Conservation (phyloP, 768 basidiomycete species). For the Amanita fuliginea region DNA sequence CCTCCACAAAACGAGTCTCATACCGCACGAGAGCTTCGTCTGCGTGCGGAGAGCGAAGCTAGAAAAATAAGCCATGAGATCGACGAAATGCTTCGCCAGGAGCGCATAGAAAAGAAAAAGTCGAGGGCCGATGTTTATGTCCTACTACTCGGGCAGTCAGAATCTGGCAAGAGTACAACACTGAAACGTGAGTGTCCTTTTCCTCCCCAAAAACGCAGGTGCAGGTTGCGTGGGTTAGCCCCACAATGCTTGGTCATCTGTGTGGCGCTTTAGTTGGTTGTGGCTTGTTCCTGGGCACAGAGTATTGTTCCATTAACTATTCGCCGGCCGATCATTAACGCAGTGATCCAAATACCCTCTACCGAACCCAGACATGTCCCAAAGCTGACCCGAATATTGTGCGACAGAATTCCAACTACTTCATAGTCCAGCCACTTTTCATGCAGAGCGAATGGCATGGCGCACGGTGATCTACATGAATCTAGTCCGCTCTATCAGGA, state of each 20-base stretch:
- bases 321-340: not conserved
- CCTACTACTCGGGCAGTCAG: slow-evolving; percentile 77
- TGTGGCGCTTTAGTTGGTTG: not conserved
- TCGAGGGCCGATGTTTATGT: slow-evolving; percentile 59
- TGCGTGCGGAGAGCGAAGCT: slow-evolving; percentile 60
- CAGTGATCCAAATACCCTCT: not conserved
- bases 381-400: not conserved
- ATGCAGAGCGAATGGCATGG: slow-evolving; percentile 76
- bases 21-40: slow-evolving; percentile 50
- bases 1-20: slow-evolving; percentile 68
- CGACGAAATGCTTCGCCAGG: slow-evolving; percentile 66
- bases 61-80: slow-evolving; percentile 67
- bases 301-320: not conserved
- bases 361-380: not conserved
- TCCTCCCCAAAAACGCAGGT: not conserved
- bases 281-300: not conserved
- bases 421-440: slow-evolving; percentile 68
- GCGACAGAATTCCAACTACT: slow-evolving; percentile 70
- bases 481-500: slow-evolving; percentile 70
- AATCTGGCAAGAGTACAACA: slow-evolving; percentile 84
- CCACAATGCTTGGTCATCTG: too few relatives aligned
- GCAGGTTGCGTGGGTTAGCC: too few relatives aligned
- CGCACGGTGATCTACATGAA: slow-evolving; percentile 84
- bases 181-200: slow-evolving; percentile 63
- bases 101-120: slow-evolving; percentile 50